A percentile compares a stretch with the other conserved stretches of the same genome.
Conservation (phyloP, 2,329 filamentous ascomycete species). For the Teratosphaeria viscida region DNA sequence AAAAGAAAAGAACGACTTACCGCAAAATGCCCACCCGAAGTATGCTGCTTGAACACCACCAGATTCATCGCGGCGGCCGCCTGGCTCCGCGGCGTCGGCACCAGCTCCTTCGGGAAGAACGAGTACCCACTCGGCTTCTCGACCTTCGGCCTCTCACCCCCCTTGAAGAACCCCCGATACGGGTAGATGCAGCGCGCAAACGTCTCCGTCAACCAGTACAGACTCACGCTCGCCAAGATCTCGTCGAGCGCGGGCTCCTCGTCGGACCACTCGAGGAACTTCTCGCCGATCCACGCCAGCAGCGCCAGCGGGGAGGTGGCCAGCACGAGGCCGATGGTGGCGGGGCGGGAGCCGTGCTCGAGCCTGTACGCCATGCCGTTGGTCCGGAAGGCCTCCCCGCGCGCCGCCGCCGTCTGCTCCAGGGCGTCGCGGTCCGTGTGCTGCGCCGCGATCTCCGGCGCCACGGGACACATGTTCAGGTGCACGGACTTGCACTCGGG, state of each 20-base stretch:
- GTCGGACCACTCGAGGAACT: constrained; percentile 46
- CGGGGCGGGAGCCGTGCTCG: constrained; percentile 45
- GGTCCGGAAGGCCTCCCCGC: constrained; percentile 29
- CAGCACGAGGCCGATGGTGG: constrained; percentile 47
- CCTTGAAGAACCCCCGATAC: constrained; percentile 28
- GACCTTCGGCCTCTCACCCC: constrained; percentile 17
- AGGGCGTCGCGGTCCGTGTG: constrained; percentile 11
- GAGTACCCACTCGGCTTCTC: constrained; percentile 35
- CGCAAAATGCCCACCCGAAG: constrained; percentile 30
- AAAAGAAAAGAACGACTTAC: constrained; percentile 9
- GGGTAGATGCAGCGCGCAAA: constrained; percentile 36
- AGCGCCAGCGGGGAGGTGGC: constrained; percentile 45
- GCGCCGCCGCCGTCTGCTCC: constrained; percentile 31
- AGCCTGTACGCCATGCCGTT: constrained; percentile 40
- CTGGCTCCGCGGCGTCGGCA: constrained; percentile 28
- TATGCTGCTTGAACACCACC: constrained; percentile 29
- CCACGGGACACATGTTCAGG: constrained; percentile 13
- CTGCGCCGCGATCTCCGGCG: constrained; percentile 4
- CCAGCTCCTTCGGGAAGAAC: constrained; percentile 34
- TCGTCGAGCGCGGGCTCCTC: constrained; percentile 28
- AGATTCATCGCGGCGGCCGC: constrained; percentile 26
- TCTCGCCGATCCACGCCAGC: constrained; percentile 47
- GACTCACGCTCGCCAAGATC: constrained; percentile 39
- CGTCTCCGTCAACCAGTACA: constrained; percentile 42
- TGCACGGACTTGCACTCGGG: constrained; percentile 15